Conservation (phyloP, 1,284 basidiomycete genomes). For the Tilletia horrida region DNA sequence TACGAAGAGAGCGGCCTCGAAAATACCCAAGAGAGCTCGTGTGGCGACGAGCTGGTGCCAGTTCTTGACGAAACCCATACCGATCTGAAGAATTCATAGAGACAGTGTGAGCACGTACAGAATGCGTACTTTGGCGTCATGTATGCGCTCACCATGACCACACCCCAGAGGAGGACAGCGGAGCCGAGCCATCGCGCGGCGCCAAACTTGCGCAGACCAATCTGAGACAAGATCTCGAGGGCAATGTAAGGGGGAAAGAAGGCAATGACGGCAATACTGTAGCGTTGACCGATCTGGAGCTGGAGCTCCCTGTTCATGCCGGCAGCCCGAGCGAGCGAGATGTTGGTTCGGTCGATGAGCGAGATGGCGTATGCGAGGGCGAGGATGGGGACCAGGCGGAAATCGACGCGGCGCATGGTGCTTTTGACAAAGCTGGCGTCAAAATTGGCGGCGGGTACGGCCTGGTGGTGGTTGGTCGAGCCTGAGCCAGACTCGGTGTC, state of each 20-base stretch:
- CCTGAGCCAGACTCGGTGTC: slow-evolving; percentile 16
- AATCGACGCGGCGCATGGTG: slow-evolving; percentile 39
- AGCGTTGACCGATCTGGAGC: slow-evolving; percentile 35
- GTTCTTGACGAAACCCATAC: slow-evolving; percentile 29
- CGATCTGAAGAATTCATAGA: slow-evolving; percentile 5
- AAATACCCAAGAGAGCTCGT: slow-evolving; percentile 55
- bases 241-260: slow-evolving; percentile 56
- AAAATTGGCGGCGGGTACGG: not conserved
- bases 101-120: not conserved
- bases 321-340: slow-evolving; percentile 41
- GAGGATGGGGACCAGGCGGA: slow-evolving; percentile 54
- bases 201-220: slow-evolving; percentile 54
- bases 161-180: slow-evolving; percentile 55
- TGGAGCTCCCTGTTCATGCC: slow-evolving; percentile 40
- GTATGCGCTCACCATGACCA: slow-evolving; percentile 52
- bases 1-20: slow-evolving; percentile 47
- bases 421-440: not conserved
- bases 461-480: not conserved
- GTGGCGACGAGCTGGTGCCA: slow-evolving; percentile 53
- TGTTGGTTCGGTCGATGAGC: slow-evolving; percentile 46
- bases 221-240: slow-evolving; percentile 46
- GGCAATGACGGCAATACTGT: slow-evolving; percentile 52
- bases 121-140: not conserved
- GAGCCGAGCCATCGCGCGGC: slow-evolving; percentile 52
- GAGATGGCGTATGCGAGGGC: slow-evolving; percentile 54